These are phyloP conservation scores for Beauveria australis DNA, from an alignment of 2,329 filamentous ascomycete species.

Conservation along the genomic window DNA sequence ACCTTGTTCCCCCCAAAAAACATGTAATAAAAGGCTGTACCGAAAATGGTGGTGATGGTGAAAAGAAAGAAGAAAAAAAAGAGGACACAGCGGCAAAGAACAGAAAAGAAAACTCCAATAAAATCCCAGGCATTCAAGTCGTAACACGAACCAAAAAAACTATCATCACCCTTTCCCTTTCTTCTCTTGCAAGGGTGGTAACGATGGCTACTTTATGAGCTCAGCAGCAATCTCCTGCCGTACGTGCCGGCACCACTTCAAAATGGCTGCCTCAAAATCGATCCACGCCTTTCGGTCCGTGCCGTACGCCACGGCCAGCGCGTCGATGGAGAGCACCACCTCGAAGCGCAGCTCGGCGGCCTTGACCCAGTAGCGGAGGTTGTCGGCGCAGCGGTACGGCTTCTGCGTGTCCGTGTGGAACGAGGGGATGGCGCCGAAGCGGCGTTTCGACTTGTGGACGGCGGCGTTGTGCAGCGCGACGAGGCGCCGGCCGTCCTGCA, in stretches of 20 bases:
- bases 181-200: background rate
- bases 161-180: background rate
- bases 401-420: conserved; percentile 92
- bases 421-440: conserved; percentile 80
- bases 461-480: conserved; percentile 85
- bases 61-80: no score
- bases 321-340: conserved; percentile 71
- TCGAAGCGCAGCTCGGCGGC: conserved; percentile 93
- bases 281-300: conserved; percentile 63
- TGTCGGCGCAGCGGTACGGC: conserved; percentile 89
- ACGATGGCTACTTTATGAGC: conserved; percentile 22
- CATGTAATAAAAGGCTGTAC: background rate
- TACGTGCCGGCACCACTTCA: conserved; percentile 75
- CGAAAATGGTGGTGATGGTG: background rate
- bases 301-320: conserved; percentile 77
- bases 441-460: conserved; percentile 73
- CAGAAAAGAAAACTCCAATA: background rate
- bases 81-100: background rate
- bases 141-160: background rate
- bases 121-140: conserved; percentile 4
- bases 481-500: conserved; percentile 74
- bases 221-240: conserved; percentile 76
- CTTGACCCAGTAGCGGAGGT: conserved; percentile 92
- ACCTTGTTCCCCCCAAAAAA: background rate
- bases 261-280: conserved; percentile 73